These are phyloP conservation scores for Arabidopsis arenosa DNA, from an alignment of 345 rosid species.

Conservation along the genomic window DNA sequence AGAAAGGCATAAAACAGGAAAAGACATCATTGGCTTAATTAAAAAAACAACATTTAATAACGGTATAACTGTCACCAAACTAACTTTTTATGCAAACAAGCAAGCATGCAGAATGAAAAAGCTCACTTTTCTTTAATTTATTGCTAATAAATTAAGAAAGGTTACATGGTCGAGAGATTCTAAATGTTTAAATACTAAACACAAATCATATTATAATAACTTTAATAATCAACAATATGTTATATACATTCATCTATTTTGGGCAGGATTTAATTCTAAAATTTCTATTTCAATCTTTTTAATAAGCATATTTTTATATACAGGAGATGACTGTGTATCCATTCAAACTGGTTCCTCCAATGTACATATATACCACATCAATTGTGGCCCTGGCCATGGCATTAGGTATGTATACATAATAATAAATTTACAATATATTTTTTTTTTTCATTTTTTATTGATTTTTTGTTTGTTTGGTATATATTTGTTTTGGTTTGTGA, in stretches of 20 bases:
- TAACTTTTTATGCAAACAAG: constrained; percentile 39
- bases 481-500: not conserved
- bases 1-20: constrained; percentile 9
- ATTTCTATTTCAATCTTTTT: not conserved
- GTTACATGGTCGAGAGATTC: constrained; percentile 24
- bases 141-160: not conserved
- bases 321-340: constrained; percentile 96
- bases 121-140: constrained; percentile 25
- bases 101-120: constrained; percentile 44
- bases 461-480: not conserved
- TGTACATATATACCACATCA: constrained; percentile 71
- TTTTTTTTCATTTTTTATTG: not conserved
- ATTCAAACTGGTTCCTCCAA: constrained; percentile 87
- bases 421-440: not conserved
- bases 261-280: not conserved
- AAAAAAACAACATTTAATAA: constrained; percentile 18
- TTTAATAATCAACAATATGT: not conserved
- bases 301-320: not conserved
- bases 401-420: constrained; percentile 52
- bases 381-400: constrained; percentile 96
- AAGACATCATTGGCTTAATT: constrained; percentile 30
- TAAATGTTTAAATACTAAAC: constrained; percentile 1
- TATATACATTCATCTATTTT: not conserved
- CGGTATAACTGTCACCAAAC: constrained; percentile 47
- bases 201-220: not conserved